A percentile compares a stretch with the other conserved stretches of the same genome.
Conservation (phyloP, 306 rosid genomes). For the Prunus armeniaca region DNA sequence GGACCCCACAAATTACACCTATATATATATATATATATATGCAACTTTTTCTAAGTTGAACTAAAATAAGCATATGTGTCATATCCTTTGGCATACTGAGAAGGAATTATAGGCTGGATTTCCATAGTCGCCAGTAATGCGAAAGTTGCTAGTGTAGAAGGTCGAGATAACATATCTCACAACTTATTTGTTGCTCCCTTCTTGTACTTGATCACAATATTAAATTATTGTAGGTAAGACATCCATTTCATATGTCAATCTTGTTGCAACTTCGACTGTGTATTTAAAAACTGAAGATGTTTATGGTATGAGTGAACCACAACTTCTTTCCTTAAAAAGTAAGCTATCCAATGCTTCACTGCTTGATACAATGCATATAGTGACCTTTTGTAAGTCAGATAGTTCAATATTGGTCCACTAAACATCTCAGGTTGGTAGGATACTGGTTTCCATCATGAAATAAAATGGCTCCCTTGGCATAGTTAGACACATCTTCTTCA, state of each 20-base stretch:
- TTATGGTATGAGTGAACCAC: background rate
- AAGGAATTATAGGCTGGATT: background rate
- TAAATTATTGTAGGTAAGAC: too few species aligned
- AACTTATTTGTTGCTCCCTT: background rate
- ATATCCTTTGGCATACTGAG: background rate
- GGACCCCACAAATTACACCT: too few species aligned
- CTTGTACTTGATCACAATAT: background rate
- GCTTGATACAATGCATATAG: background rate
- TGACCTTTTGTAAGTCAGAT: too few species aligned
- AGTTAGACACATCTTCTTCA: background rate
- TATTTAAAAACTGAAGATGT: too few species aligned
- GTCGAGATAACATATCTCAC: background rate
- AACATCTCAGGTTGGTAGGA: too few species aligned
- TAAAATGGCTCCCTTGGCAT: background rate
- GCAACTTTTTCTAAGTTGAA: too few species aligned
- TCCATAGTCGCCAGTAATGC: background rate
- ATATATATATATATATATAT: too few species aligned
- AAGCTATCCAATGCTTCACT: constrained; percentile 1
- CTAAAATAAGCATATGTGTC: background rate
- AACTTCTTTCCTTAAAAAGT: constrained; percentile 7
- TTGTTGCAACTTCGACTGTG: background rate
- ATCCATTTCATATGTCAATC: background rate
- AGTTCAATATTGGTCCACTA: too few species aligned
- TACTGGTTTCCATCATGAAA: background rate
- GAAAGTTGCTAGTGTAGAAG: background rate